Base-by-base conservation (phyloP, 2,329 filamentous ascomycete species). In the Dendryphion nanum region DNA sequence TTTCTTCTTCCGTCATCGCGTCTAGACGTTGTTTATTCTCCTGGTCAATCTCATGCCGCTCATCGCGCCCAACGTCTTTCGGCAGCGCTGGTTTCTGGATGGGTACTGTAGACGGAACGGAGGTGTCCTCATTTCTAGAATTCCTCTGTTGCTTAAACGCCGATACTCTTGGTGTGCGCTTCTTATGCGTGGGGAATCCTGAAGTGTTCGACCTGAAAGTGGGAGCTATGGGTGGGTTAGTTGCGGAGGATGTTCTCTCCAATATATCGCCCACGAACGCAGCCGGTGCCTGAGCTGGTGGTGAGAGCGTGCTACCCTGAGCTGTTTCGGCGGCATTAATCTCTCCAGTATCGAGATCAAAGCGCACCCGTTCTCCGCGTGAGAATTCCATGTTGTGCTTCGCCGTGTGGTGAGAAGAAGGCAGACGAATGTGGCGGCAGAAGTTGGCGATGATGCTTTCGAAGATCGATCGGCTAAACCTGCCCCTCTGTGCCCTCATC, bases 141-240 rank as follows among this genome's bases (percentile, higher is more conserved):
- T 59, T 61, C 44, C 78, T 74, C 57, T 82, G 79, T 55, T 87
- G 82, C 62, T 89, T 95, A 71, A 95, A 95, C 2, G 85, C 78
- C 2, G 89, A 95, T 6, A 79, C 68, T 40, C 78, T 77, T 39
- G 51, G 51, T 10, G 74, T 76, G 48, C 90, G 82, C 62, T 86
- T 89, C 64, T 86, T 93, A 64, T 89, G 90, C 41, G 83, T 81
- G n/a, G 93, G 93, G 52, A 97, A 97, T 1, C 93, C 93, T n/a
- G 23, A 10, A 10, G 79, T 82, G 4, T 55, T 66, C 15, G 73
- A 70, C 35, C 78, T 79, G 28, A 79, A 69, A 32, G 76, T 75
- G 12, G 84, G 82, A 7, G 82, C 78, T 26, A 74, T 73, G 6
- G 85, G 82, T 4, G 85, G 75, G 46, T 79, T 82, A 16, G 80